phyloP scores from a whole-genome alignment of 345 rosid species.

The Theobroma cacao region DNA sequence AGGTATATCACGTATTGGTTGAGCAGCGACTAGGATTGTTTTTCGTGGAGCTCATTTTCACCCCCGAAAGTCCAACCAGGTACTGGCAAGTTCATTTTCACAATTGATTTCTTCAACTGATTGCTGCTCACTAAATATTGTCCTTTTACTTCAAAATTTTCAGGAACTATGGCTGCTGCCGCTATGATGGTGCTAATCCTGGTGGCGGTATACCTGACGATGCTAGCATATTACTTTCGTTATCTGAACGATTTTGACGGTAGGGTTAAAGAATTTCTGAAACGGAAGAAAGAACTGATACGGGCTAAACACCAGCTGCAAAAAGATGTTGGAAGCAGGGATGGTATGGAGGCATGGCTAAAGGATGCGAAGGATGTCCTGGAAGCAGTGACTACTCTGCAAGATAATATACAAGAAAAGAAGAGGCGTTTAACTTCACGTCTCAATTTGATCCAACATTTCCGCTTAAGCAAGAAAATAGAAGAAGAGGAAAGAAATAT shows the following conservation, averaged over 20 bases:
- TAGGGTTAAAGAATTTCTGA: background rate
- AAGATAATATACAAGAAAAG: background rate
- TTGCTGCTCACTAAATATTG: no score
- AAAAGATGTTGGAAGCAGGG: background rate
- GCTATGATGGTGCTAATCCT: background rate
- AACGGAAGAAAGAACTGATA: background rate
- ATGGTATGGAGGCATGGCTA: background rate
- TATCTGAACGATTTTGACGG: background rate
- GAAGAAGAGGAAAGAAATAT: no score
- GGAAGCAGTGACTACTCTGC: background rate
- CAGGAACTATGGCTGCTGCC: no score
- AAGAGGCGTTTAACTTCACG: background rate
- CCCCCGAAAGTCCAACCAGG: no score
- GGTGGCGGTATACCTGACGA: background rate
- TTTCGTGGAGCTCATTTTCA: no score
- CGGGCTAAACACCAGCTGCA: background rate
- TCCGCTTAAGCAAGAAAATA: background rate
- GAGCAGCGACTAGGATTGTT: no score
- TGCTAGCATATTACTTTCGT: background rate
- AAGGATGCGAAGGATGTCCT: background rate
- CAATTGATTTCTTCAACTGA: no score
- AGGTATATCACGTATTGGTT: no score
- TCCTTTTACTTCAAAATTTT: no score
- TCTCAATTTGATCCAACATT: background rate
- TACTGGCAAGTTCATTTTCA: no score